Percentiles rank a stretch among this genome's conserved stretches.
These are phyloP conservation scores for Colletotrichum melonis DNA, from an alignment of 2,329 filamentous ascomycete genomes.

Conservation along the genomic window DNA sequence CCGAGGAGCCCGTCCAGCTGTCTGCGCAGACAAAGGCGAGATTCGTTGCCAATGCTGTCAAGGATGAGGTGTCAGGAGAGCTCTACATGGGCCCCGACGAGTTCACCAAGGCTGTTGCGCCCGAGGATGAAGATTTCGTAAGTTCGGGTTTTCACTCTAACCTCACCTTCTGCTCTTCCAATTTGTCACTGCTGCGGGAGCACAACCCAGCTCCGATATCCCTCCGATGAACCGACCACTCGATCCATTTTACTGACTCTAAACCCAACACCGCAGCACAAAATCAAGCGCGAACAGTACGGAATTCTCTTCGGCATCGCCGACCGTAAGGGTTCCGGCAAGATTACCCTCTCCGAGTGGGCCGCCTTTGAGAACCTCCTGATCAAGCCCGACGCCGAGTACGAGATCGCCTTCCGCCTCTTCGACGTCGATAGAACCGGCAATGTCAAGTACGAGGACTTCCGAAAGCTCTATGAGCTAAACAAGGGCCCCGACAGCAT, in stretches of 20 bases:
- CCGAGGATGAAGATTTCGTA: conserved; percentile 90
- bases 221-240: conserved; percentile 10
- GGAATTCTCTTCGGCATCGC: conserved; percentile 92
- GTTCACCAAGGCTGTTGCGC: conserved; percentile 92
- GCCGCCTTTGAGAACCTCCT: conserved; percentile 93
- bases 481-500: conserved; percentile 89
- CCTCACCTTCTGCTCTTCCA: background rate
- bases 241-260: conserved; percentile 13
- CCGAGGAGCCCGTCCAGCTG: conserved; percentile 67
- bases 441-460: conserved; percentile 88
- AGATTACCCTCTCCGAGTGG: conserved; percentile 87
- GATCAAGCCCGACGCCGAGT: conserved; percentile 94
- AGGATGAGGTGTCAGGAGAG: conserved; percentile 81
- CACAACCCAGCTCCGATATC: conserved; percentile 12
- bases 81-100: conserved; percentile 84
- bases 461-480: conserved; percentile 85
- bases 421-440: conserved; percentile 91
- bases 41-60: conserved; percentile 81
- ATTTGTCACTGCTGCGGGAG: background rate
- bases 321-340: conserved; percentile 80
- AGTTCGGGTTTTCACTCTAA: conserved; percentile 48
- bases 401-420: conserved; percentile 97
- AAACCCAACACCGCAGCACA: conserved; percentile 75
- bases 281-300: conserved; percentile 97
- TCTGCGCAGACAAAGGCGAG: conserved; percentile 80